Percentiles rank a stretch among this genome's conserved stretches.
These are phyloP conservation scores for Populus hybrid DNA, from an alignment of 441 rosid genomes.

Conservation along the genomic window DNA sequence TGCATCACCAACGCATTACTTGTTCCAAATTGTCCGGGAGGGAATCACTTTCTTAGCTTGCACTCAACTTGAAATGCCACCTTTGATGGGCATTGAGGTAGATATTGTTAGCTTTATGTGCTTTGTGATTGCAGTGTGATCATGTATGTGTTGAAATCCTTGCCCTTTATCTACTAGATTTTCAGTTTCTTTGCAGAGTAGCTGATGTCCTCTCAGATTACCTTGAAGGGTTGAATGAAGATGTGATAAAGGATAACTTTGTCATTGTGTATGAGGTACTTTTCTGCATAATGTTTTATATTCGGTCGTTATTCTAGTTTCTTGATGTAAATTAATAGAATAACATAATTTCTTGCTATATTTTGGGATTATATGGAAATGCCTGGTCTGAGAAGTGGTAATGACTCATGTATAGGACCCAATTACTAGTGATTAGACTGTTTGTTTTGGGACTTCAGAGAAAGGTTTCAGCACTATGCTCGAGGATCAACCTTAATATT, in stretches of 20 bases:
- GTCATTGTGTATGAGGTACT: conserved; percentile 90
- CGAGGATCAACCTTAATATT: neutral
- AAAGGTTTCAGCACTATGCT: neutral
- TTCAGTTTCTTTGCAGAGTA: conserved; percentile 90
- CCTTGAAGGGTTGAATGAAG: conserved; percentile 96
- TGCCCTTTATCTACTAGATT: conserved; percentile 22
- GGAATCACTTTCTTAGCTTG: conserved; percentile 93
- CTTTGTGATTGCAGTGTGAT: neutral
- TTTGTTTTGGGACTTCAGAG: neutral
- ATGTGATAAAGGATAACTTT: conserved; percentile 88
- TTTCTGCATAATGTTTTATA: conserved; percentile 1
- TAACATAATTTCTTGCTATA: neutral
- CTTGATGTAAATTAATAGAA: neutral
- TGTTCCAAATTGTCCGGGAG: conserved; percentile 81
- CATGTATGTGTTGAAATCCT: conserved; percentile 8
- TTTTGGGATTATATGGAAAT: neutral
- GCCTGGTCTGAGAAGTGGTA: neutral
- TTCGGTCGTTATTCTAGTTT: neutral
- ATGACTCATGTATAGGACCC: neutral
- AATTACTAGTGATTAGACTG: neutral
- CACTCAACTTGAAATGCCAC: conserved; percentile 97
- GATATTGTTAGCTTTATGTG: neutral
- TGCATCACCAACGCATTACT: conserved; percentile 95
- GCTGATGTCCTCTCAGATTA: conserved; percentile 80
- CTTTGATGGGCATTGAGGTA: conserved; percentile 96